Conservation (phyloP, 345 rosid species). For the Noccaea caerulescens region DNA sequence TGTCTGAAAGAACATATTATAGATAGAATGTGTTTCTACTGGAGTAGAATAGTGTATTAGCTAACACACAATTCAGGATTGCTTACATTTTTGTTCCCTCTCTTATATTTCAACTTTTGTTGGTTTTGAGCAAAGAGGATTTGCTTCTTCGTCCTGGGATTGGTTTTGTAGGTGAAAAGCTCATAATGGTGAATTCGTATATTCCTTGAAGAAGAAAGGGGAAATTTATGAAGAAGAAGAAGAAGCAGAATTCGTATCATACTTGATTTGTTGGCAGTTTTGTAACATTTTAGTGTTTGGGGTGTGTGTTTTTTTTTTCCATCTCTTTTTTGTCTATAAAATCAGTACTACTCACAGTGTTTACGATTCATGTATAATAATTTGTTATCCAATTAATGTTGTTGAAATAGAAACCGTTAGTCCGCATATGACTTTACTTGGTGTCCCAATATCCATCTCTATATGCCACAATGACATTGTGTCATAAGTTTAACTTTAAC, state of each 20-base stretch:
- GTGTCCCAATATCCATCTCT: neutral
- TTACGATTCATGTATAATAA: conserved; percentile 39
- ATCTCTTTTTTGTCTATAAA: conserved; percentile 34
- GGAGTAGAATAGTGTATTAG: conserved; percentile 4
- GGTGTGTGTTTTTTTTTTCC: conserved; percentile 4
- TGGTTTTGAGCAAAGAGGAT: conserved; percentile 18
- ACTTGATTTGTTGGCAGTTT: conserved; percentile 34
- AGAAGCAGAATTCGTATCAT: conserved; percentile 22
- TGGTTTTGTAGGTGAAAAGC: conserved; percentile 37
- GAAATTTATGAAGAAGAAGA: conserved; percentile 25
- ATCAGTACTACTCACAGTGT: neutral
- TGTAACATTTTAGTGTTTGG: conserved; percentile 38
- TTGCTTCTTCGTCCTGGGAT: neutral
- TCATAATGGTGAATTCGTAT: conserved; percentile 31
- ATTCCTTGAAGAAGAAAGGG: conserved; percentile 39
- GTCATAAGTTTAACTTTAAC: neutral
- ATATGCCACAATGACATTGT: neutral
- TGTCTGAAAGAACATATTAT: neutral
- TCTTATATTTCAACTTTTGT: conserved; percentile 13
- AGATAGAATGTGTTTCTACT: conserved; percentile 6
- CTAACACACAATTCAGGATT: neutral
- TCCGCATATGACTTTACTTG: too few species aligned
- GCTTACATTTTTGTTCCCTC: conserved; percentile 13
- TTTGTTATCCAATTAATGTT: neutral
- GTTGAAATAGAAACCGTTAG: neutral